A percentile compares a stretch with the other conserved stretches of the same genome.
Evolutionary conservation across 2,329 filamentous ascomycete species (phyloP).

Genomic region (Epicoccum nigrum): DNA sequence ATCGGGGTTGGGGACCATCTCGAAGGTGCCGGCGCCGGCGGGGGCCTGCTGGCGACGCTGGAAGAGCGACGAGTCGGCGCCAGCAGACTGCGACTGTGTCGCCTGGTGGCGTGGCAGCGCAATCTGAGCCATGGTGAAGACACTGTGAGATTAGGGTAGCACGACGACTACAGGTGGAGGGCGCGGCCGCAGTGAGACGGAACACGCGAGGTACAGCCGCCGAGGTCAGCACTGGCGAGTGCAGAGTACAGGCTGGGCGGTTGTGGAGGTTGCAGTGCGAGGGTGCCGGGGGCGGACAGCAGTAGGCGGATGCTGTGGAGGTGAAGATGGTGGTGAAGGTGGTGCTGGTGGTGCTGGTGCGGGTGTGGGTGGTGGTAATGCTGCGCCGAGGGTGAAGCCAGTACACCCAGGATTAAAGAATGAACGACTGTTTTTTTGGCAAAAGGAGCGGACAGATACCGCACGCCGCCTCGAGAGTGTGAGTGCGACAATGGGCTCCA

Average conservation of each 20-base stretch:
- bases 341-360: background rate
- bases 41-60: constrained; percentile 43
- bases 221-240: constrained; percentile 45
- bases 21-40: constrained; percentile 40
- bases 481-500: constrained; percentile 45
- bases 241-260: constrained; percentile 27
- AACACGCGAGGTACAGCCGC: constrained; percentile 48
- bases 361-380: constrained; percentile 16
- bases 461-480: constrained; percentile 35
- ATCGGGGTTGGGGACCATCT: constrained; percentile 56
- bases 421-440: constrained; percentile 37
- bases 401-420: constrained; percentile 49
- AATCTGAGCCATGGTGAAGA: constrained; percentile 46
- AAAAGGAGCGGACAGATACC: constrained; percentile 49
- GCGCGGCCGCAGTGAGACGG: constrained; percentile 45
- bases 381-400: constrained; percentile 40
- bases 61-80: constrained; percentile 46
- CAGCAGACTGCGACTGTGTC: constrained; percentile 45
- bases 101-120: constrained; percentile 50
- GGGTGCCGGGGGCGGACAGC: constrained; percentile 10
- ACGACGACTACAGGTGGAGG: constrained; percentile 31
- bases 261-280: constrained; percentile 31
- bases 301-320: constrained; percentile 10
- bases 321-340: background rate
- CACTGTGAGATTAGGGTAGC: constrained; percentile 26